Evolutionary conservation across 257 asterid species (phyloP), one percentile per base, ranked within the genome.

Genomic region (Henckelia pumila): DNA sequence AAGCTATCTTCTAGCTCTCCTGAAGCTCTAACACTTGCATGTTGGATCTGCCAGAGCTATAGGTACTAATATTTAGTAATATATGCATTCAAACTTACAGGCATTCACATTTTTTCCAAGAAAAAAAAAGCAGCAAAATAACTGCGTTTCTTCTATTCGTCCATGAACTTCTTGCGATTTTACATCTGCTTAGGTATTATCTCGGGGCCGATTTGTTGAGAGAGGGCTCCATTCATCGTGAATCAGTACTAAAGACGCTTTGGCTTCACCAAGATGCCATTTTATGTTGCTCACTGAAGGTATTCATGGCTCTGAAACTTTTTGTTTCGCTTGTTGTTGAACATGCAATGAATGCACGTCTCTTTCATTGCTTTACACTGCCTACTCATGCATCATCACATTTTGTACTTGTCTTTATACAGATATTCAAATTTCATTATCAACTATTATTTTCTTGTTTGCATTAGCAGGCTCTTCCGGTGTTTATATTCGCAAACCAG

Each of bases 231-330:
- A 14, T 68, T 17, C 78, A 79, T 19, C 77, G 84, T 61, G 99
- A 91, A 72, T 82, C 82, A 0, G 66, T 95, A 17, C 67, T 95
- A 37, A 91, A 95, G 71, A 59, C 91, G 47, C 97, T 95, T 49
- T 95, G 99, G 99, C 95, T 86, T 28, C 98, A 95, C 71, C 96
- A 86, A 59, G 99, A 95, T 60, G 96, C 99, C 64, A 81, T 95
- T 25, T 75, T 95, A 55, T 95, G 99, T 81, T 95, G 99, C 89
- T 91, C 99, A 1, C 64, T 91, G 77, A 88, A 91, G 97, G 99
- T 94, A 76, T 23, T n/a, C 55, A 40, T 32, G 20, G 8, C 33
- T 67, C 26, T 60, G 26, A 2, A 59, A 44, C 47, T 55, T 62
- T 55, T 66, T 4, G 53, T 40, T 17, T 47, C 55, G 16, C 20